phyloP scores from a whole-genome alignment of 805 yeast genomes.

The Barnettozyma salicaria region DNA sequence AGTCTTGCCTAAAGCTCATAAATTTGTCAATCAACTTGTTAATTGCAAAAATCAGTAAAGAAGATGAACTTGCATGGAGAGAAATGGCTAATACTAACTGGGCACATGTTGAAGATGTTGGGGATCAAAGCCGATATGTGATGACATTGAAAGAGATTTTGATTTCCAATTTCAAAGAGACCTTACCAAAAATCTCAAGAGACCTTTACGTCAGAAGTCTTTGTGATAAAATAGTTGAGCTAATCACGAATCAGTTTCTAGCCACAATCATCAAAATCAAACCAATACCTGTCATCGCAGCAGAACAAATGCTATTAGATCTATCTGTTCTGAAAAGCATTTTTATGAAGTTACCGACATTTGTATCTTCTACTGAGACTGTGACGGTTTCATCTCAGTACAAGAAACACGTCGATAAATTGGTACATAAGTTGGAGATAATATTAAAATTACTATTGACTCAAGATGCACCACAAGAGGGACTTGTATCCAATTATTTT shows the following conservation, averaged over 20 bases:
- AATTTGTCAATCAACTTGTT: constrained; percentile 51
- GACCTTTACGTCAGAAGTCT: constrained; percentile 67
- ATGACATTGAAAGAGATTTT: constrained; percentile 47
- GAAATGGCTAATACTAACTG: constrained; percentile 77
- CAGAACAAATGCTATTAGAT: constrained; percentile 81
- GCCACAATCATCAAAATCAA: constrained; percentile 52
- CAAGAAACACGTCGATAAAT: constrained; percentile 38
- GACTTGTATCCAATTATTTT: constrained; percentile 59
- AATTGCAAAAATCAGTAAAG: constrained; percentile 51
- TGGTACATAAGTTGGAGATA: constrained; percentile 44
- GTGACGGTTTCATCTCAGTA: constrained; percentile 26
- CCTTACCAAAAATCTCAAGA: constrained; percentile 55
- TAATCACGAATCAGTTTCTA: constrained; percentile 48
- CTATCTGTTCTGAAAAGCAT: constrained; percentile 54
- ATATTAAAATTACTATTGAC: constrained; percentile 65
- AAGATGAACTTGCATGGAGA: constrained; percentile 70
- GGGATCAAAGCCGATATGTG: constrained; percentile 68
- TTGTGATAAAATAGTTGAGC: constrained; percentile 70
- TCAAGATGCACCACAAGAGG: constrained; percentile 57
- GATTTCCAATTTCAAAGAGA: constrained; percentile 38
- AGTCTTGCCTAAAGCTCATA: constrained; percentile 51
- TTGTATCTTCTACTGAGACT: constrained; percentile 15
- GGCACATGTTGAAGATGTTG: constrained; percentile 56
- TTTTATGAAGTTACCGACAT: constrained; percentile 29
- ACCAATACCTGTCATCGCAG: constrained; percentile 62